Conservation (phyloP, 768 basidiomycete genomes). For the Trametes villosa region DNA sequence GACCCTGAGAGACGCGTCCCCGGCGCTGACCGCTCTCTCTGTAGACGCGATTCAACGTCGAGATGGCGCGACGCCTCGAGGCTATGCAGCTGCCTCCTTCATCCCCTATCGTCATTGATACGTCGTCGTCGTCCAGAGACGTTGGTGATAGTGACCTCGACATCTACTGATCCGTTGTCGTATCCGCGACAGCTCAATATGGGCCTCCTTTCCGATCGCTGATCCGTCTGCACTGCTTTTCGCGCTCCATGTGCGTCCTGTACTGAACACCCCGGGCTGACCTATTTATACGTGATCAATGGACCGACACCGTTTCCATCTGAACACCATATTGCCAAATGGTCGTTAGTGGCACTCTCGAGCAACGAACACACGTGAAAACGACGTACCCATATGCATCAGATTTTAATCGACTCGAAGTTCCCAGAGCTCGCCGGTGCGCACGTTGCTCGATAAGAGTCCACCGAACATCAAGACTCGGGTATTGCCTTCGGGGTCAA, state of each 20-base stretch:
- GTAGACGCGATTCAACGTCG: slow-evolving; percentile 41
- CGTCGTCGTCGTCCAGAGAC: slow-evolving; percentile 9
- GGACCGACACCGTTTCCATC: neutral
- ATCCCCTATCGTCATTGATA: slow-evolving; percentile 17
- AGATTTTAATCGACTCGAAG: slow-evolving; percentile 38
- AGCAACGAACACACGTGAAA: neutral
- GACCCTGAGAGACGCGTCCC: neutral
- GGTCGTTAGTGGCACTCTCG: neutral
- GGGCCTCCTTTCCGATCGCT: neutral
- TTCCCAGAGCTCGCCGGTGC: slow-evolving; percentile 47
- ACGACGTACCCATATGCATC: neutral
- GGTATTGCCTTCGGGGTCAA: slow-evolving; percentile 26
- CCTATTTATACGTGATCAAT: neutral
- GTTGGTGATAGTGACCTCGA: slow-evolving; percentile 11
- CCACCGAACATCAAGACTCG: slow-evolving; percentile 40
- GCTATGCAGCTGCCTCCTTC: slow-evolving; percentile 35
- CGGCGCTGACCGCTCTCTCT: slow-evolving; percentile 9
- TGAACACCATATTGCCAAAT: neutral
- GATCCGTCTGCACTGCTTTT: neutral
- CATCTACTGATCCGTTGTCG: neutral
- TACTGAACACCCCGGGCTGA: neutral
- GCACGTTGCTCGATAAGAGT: slow-evolving; percentile 44
- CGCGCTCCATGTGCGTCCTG: neutral
- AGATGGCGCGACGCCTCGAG: slow-evolving; percentile 41
- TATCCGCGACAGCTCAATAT: neutral